These are phyloP conservation scores for Trichoderma hamatum DNA, from an alignment of 2,329 filamentous ascomycete species.

Conservation along the genomic window DNA sequence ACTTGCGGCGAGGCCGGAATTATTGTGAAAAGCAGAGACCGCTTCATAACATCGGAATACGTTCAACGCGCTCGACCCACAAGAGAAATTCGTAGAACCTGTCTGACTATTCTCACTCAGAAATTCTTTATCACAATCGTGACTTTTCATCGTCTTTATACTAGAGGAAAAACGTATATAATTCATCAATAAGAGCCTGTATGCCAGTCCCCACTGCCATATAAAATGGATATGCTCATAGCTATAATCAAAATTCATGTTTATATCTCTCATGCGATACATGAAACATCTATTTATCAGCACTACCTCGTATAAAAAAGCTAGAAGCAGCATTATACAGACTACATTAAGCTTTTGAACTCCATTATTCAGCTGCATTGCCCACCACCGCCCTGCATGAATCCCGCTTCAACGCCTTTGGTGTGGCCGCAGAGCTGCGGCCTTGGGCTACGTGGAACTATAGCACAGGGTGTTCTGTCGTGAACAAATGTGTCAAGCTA, in stretches of 20 bases:
- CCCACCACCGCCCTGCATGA: neutral
- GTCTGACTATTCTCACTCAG: too few species aligned
- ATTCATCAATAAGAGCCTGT: too few species aligned
- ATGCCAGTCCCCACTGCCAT: neutral
- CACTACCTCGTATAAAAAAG: too few species aligned
- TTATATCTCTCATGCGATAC: too few species aligned
- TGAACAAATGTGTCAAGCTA: neutral
- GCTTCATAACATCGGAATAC: neutral
- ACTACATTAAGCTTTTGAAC: too few species aligned
- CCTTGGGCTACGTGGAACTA: slow-evolving; percentile 1
- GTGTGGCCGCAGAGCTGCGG: neutral
- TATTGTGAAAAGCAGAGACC: neutral
- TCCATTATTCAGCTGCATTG: neutral
- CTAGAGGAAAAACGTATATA: neutral
- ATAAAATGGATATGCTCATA: neutral
- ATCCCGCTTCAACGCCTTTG: neutral
- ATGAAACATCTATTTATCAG: too few species aligned
- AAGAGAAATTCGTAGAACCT: too few species aligned
- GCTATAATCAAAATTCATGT: neutral
- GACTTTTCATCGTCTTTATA: neutral
- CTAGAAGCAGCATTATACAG: too few species aligned
- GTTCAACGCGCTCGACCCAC: neutral
- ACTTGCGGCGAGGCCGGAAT: neutral
- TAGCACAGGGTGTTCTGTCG: neutral
- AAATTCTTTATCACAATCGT: neutral